phyloP scores from a whole-genome alignment of 257 asterid species.

The Solanum megistacrolobum region DNA sequence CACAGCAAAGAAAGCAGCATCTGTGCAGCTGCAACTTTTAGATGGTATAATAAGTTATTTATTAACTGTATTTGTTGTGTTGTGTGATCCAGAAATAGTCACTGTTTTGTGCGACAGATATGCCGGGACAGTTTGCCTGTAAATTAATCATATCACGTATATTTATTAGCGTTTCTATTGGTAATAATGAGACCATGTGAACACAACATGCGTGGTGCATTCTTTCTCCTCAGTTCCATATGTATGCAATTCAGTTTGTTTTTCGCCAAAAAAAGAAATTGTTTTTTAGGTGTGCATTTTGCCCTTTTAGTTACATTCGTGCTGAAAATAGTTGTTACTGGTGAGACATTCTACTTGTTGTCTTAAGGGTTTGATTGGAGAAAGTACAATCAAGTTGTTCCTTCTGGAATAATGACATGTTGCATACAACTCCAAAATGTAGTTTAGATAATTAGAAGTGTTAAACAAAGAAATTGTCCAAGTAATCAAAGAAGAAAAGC shows the following conservation, averaged over 20 bases:
- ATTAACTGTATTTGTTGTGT: background rate
- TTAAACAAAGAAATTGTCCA: background rate
- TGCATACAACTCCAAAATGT: background rate
- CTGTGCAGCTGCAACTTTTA: slow-evolving; percentile 8
- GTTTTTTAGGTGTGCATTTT: background rate
- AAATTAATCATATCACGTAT: background rate
- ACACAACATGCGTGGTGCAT: background rate
- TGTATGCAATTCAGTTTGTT: background rate
- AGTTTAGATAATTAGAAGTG: background rate
- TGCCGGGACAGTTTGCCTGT: background rate
- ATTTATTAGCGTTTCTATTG: background rate
- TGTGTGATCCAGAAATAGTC: background rate
- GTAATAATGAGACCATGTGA: background rate
- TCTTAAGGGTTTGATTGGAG: background rate
- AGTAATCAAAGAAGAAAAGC: background rate
- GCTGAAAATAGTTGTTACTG: background rate
- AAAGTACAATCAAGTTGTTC: background rate
- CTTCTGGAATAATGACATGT: background rate
- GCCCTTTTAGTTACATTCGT: background rate
- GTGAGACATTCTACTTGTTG: background rate
- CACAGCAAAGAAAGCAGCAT: slow-evolving; percentile 19
- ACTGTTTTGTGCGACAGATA: background rate
- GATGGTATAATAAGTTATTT: slow-evolving; percentile 2
- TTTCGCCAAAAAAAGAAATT: background rate
- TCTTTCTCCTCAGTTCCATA: background rate